These are phyloP conservation scores for Ogataea nakhonphanomensis DNA, from an alignment of 805 yeast genomes.

Conservation along the genomic window DNA sequence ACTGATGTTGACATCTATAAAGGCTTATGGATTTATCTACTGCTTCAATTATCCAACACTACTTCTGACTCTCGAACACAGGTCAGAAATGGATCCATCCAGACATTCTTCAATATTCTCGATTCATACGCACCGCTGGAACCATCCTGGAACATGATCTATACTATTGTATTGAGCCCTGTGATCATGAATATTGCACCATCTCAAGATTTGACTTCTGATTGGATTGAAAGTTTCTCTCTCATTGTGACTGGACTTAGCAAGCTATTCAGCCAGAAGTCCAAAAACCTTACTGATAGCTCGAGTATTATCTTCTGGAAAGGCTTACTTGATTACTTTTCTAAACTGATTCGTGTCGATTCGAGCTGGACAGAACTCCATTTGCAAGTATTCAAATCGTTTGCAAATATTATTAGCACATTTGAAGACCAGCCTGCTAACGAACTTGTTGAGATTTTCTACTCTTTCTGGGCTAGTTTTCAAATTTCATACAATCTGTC, in stretches of 20 bases:
- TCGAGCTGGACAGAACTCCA: slow-evolving; percentile 49
- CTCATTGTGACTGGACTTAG: slow-evolving; percentile 65
- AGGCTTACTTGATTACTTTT: slow-evolving; percentile 48
- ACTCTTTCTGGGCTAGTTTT: slow-evolving; percentile 48
- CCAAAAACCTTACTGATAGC: slow-evolving; percentile 34
- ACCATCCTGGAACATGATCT: slow-evolving; percentile 68
- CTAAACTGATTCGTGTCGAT: slow-evolving; percentile 37
- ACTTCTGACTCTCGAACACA: slow-evolving; percentile 67
- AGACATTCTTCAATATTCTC: slow-evolving; percentile 79
- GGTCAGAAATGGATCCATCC: slow-evolving; percentile 85
- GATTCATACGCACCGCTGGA: slow-evolving; percentile 63
- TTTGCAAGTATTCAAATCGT: slow-evolving; percentile 50
- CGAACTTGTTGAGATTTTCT: slow-evolving; percentile 38
- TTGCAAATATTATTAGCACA: slow-evolving; percentile 43
- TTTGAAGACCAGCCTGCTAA: slow-evolving; percentile 28
- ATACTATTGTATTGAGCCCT: slow-evolving; percentile 55
- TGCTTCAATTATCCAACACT: slow-evolving; percentile 58
- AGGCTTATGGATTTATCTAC: slow-evolving; percentile 61
- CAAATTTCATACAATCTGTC: slow-evolving; percentile 43
- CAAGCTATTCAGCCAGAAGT: slow-evolving; percentile 53
- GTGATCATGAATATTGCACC: slow-evolving; percentile 35
- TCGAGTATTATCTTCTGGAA: slow-evolving; percentile 46
- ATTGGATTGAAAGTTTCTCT: slow-evolving; percentile 60
- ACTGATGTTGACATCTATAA: slow-evolving; percentile 30
- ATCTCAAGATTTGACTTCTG: slow-evolving; percentile 16